Evolutionary conservation across 257 asterid species (phyloP).

Genomic region (Knoxia roxburghii): DNA sequence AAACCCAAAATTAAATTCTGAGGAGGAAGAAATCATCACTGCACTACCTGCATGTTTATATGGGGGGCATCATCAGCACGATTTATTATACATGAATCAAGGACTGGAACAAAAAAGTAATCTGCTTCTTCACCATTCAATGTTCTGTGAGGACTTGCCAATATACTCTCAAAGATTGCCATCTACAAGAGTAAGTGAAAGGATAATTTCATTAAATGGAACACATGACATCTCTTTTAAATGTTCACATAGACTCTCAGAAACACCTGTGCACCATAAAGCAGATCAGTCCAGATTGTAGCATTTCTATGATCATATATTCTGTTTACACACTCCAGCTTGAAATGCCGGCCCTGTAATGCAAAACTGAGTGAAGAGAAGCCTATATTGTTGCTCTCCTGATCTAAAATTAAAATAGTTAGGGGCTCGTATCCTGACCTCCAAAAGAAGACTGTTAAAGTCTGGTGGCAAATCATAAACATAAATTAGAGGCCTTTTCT

Average conservation of each 20-base stretch:
- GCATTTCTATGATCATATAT: constrained; percentile 73
- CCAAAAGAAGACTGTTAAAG: constrained; percentile 83
- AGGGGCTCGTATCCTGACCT: constrained; percentile 37
- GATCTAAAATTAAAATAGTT: constrained; percentile 4
- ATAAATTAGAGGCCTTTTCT: constrained; percentile 83
- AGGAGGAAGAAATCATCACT: neutral
- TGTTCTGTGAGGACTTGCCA: constrained; percentile 86
- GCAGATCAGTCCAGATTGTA: constrained; percentile 78
- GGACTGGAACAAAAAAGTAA: constrained; percentile 90
- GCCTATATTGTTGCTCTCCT: constrained; percentile 1
- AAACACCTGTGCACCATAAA: constrained; percentile 93
- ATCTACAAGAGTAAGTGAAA: constrained; percentile 44
- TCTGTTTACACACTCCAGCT: constrained; percentile 80
- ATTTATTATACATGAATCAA: constrained; percentile 85
- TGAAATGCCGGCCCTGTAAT: constrained; percentile 82
- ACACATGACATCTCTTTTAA: constrained; percentile 4
- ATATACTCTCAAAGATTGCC: constrained; percentile 80
- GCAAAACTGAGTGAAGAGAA: constrained; percentile 8
- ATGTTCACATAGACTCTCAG: constrained; percentile 7
- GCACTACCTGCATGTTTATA: constrained; percentile 65
- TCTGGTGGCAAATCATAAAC: constrained; percentile 88
- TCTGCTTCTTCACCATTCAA: constrained; percentile 93
- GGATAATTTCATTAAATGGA: constrained; percentile 4
- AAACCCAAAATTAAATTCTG: neutral
- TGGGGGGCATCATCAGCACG: constrained; percentile 99